phyloP scores from a whole-genome alignment of 2,329 filamentous ascomycete species.

The Corynespora cassiicola region DNA sequence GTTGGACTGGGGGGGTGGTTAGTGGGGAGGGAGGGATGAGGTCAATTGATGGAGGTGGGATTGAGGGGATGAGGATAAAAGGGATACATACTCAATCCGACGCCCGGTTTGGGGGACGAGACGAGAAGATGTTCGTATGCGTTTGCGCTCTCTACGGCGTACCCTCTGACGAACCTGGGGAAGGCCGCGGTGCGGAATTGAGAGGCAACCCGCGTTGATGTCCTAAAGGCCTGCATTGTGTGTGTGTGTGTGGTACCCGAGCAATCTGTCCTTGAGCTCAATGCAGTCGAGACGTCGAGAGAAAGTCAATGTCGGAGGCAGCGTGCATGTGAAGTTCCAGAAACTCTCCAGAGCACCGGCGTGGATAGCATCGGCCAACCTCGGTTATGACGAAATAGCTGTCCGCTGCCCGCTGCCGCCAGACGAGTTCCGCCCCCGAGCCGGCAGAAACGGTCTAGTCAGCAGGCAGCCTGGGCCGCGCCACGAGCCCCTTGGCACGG shows the following conservation, averaged over 20 bases:
- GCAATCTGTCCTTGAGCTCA: neutral
- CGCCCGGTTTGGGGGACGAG: slow-evolving; percentile 83
- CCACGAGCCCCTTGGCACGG: slow-evolving; percentile 11
- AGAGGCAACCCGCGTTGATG: slow-evolving; percentile 66
- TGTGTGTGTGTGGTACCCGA: slow-evolving; percentile 7
- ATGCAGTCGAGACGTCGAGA: neutral
- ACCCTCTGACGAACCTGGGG: slow-evolving; percentile 61
- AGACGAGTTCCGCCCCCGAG: slow-evolving; percentile 6
- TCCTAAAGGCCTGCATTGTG: slow-evolving; percentile 59
- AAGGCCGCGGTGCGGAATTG: slow-evolving; percentile 64
- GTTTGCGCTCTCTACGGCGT: slow-evolving; percentile 54
- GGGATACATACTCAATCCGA: slow-evolving; percentile 76
- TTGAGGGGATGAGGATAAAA: neutral
- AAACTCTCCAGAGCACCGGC: slow-evolving; percentile 5
- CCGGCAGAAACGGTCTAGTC: no score
- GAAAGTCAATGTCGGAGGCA: slow-evolving; percentile 6
- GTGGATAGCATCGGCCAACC: slow-evolving; percentile 34
- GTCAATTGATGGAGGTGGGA: neutral
- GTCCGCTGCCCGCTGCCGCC: slow-evolving; percentile 13
- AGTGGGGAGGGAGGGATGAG: slow-evolving; percentile 11
- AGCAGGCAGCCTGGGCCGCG: slow-evolving; percentile 5
- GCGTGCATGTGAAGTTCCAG: neutral
- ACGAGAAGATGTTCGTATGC: slow-evolving; percentile 83
- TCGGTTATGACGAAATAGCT: slow-evolving; percentile 30
- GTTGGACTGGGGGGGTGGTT: slow-evolving; percentile 69